phyloP scores from a whole-genome alignment of 2,329 filamentous ascomycete species.

The Emergomyces orientalis region DNA sequence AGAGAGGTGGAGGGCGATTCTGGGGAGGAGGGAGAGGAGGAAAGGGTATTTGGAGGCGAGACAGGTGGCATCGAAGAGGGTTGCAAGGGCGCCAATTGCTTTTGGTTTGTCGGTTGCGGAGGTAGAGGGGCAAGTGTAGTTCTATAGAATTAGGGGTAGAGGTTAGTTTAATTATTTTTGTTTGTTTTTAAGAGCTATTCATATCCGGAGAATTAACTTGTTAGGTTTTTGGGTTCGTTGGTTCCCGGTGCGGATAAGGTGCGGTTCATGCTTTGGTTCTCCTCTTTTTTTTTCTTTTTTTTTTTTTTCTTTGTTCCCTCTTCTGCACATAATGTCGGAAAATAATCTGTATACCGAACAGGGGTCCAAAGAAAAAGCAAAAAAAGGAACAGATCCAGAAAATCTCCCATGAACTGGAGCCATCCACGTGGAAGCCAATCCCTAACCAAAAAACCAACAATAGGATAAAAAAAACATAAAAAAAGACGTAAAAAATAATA shows the following conservation, averaged over 20 bases:
- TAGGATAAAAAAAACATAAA: background rate
- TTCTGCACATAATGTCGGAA: no score
- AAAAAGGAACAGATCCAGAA: background rate
- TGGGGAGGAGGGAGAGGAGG: conserved; percentile 55
- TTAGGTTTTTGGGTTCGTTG: background rate
- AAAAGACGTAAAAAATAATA: background rate
- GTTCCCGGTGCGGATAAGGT: conserved; percentile 21
- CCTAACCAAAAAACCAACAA: conserved; percentile 9
- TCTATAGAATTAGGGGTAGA: conserved; percentile 43
- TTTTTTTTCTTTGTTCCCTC: background rate
- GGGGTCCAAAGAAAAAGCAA: background rate
- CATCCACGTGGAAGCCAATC: background rate
- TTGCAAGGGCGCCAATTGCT: conserved; percentile 64
- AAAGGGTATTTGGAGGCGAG: conserved; percentile 60
- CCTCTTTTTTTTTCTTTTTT: background rate
- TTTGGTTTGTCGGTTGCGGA: conserved; percentile 52
- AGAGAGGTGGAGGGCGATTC: conserved; percentile 48
- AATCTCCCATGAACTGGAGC: background rate
- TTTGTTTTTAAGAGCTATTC: no score
- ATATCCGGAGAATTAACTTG: background rate
- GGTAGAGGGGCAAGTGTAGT: conserved; percentile 74
- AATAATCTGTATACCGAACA: no score
- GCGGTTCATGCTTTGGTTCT: background rate
- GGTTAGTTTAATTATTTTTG: background rate
- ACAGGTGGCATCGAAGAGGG: conserved; percentile 82